These are phyloP conservation scores for Coemansia sp. DNA, from an alignment of 371 early-diverging fungal genomes.

Conservation along the genomic window DNA sequence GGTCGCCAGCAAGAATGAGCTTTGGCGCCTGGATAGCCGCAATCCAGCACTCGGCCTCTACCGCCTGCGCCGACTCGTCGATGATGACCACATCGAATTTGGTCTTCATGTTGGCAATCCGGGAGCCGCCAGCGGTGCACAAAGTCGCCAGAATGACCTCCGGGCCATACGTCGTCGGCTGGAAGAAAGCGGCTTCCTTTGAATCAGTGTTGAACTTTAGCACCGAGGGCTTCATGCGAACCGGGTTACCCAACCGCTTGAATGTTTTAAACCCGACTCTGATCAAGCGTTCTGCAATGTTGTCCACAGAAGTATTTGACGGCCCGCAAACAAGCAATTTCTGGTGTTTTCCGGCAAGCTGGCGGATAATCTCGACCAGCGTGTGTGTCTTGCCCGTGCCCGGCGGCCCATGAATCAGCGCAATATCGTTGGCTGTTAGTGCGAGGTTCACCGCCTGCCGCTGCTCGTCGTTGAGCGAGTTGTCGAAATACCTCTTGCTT, in stretches of 20 bases:
- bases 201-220: constrained; percentile 15
- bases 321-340: constrained; percentile 91
- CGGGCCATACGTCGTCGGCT: constrained; percentile 2
- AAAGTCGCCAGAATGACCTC: constrained; percentile 57
- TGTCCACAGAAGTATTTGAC: constrained; percentile 91
- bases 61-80: constrained; percentile 92
- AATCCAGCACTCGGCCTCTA: constrained; percentile 92
- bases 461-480: constrained; percentile 71
- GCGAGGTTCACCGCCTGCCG: constrained; percentile 70
- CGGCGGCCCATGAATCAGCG: constrained; percentile 88
- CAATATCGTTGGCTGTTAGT: constrained; percentile 62
- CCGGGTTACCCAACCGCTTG: constrained; percentile 85
- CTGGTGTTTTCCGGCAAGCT: constrained; percentile 64
- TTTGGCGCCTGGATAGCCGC: constrained; percentile 75
- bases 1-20: constrained; percentile 94
- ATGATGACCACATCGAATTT: constrained; percentile 89
- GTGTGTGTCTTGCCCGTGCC: constrained; percentile 95
- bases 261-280: constrained; percentile 52
- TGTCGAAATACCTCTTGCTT: constrained; percentile 58
- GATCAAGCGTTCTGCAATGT: constrained; percentile 73
- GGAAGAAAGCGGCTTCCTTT: constrained; percentile 67
- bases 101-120: constrained; percentile 3
- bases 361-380: constrained; percentile 81
- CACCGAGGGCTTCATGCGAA: constrained; percentile 62
- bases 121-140: constrained; percentile 34